Percentiles rank a stretch among this genome's conserved stretches.
Conservation (phyloP, 164 flowering plant species). For the Umbilicus rupestris region DNA sequence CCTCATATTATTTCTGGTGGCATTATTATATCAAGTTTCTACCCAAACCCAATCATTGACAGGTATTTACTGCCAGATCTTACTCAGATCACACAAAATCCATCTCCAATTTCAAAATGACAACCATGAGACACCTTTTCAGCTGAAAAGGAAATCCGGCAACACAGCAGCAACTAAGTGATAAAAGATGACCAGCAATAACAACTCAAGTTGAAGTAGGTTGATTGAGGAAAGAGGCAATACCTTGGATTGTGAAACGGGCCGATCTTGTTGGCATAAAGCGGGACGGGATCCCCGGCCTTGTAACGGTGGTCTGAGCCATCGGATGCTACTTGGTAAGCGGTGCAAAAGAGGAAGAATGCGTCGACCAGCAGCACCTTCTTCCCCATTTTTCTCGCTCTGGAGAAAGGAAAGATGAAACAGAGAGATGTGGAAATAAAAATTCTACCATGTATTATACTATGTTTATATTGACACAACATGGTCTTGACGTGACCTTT, state of each 20-base stretch:
- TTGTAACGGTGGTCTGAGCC: slow-evolving; percentile 1
- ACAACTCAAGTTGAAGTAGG: background rate
- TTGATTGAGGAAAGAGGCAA: background rate
- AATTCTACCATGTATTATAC: background rate
- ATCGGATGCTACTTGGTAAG: slow-evolving; percentile 5
- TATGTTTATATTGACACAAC: background rate
- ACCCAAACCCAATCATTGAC: too few species aligned
- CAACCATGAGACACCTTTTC: background rate
- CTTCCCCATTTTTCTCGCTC: background rate
- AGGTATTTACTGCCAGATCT: too few species aligned
- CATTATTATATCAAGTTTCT: background rate
- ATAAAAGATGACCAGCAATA: background rate
- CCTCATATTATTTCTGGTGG: background rate
- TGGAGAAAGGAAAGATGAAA: too few species aligned
- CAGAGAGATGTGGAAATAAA: background rate
- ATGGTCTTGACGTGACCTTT: background rate
- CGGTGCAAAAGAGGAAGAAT: background rate
- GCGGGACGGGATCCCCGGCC: slow-evolving; percentile 4
- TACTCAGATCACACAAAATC: background rate
- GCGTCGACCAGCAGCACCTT: background rate
- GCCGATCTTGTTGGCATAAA: slow-evolving; percentile 8
- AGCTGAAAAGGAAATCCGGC: background rate
- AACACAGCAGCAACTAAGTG: background rate
- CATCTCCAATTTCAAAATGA: background rate
- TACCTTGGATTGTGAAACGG: slow-evolving; percentile 9